These are phyloP conservation scores for Solanum peruvianum DNA, from an alignment of 257 asterid species.

Conservation along the genomic window DNA sequence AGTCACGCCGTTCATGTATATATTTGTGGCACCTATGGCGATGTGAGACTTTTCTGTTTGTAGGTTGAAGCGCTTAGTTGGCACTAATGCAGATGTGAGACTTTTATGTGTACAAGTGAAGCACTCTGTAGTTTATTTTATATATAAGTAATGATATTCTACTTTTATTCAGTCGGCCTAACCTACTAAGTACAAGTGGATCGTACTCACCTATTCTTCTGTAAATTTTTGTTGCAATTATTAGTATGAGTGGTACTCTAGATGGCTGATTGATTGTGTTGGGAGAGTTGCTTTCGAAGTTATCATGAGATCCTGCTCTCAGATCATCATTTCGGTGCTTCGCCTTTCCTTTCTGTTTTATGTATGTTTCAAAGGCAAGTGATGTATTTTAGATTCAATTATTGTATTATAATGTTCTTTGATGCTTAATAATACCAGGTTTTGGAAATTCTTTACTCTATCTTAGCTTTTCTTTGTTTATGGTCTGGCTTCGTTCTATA, in stretches of 20 bases:
- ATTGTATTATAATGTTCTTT: too few relatives aligned
- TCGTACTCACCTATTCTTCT: neutral
- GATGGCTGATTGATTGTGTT: neutral
- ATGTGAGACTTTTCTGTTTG: neutral
- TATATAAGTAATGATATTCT: neutral
- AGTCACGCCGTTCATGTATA: too few relatives aligned
- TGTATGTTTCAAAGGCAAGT: neutral
- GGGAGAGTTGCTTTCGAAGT: neutral
- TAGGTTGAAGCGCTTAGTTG: neutral
- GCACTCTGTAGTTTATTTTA: too few relatives aligned
- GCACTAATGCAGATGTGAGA: neutral
- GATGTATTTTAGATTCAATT: too few relatives aligned
- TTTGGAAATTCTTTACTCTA: too few relatives aligned
- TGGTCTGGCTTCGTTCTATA: too few relatives aligned
- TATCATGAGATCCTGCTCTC: neutral
- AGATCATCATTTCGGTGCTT: neutral
- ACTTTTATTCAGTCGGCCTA: neutral
- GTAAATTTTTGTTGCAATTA: neutral
- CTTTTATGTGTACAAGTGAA: too few relatives aligned
- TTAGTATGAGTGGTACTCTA: neutral
- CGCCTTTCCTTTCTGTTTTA: neutral
- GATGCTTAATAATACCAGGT: neutral
- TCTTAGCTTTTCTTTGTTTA: too few relatives aligned
- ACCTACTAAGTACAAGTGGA: neutral
- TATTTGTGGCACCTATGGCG: neutral